Conservation (phyloP, 257 asterid genomes). For the Nicotiana benthamiana region DNA sequence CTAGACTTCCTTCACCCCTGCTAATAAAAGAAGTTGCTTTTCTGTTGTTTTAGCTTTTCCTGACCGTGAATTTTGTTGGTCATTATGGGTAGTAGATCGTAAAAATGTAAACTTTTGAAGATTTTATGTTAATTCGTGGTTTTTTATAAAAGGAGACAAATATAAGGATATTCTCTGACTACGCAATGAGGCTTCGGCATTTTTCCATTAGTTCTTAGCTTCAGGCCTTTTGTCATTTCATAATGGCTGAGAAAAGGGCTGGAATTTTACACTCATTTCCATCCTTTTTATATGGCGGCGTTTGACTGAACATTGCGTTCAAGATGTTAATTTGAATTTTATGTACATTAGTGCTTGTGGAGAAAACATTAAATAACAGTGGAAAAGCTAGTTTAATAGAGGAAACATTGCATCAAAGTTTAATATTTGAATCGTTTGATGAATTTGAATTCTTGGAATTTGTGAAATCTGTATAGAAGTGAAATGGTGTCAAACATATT, state of each 20-base stretch:
- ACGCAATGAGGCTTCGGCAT: background rate
- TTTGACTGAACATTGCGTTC: background rate
- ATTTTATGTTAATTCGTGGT: background rate
- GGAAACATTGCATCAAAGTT: background rate
- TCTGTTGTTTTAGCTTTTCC: background rate
- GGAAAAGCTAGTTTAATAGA: background rate
- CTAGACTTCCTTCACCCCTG: background rate
- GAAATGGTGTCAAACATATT: background rate
- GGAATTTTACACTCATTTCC: background rate
- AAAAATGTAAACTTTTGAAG: background rate
- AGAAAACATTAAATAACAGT: background rate
- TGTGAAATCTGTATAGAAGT: background rate
- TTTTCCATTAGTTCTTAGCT: background rate
- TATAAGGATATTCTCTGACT: background rate
- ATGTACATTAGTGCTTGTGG: background rate
- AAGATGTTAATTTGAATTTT: background rate
- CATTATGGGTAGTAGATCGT: background rate
- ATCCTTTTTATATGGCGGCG: background rate
- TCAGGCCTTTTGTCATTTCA: background rate
- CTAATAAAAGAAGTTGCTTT: background rate
- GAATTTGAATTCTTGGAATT: background rate
- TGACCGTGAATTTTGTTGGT: background rate
- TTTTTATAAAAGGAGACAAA: background rate
- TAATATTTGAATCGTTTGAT: background rate
- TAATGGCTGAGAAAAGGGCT: background rate